Conservation (phyloP, 768 basidiomycete species). For the Wakefieldia striispora region DNA sequence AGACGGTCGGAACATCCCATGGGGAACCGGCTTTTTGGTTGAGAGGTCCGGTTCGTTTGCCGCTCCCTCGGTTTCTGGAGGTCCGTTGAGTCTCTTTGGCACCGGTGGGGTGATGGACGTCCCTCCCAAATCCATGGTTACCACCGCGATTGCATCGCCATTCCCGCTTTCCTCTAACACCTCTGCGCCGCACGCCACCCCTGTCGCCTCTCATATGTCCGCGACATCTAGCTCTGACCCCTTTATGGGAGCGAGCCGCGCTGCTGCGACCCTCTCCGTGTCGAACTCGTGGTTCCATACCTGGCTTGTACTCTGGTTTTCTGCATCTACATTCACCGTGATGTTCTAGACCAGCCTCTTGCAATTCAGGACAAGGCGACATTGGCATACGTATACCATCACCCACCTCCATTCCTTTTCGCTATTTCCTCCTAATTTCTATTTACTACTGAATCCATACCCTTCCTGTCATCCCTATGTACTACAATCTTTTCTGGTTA, state of each 20-base stretch:
- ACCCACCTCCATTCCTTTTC: neutral
- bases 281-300: conserved; percentile 13
- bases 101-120: neutral
- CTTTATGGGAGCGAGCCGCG: conserved; percentile 8
- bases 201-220: neutral
- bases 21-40: conserved; percentile 61
- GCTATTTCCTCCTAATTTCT: neutral
- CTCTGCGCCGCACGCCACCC: neutral
- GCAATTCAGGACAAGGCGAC: neutral
- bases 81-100: conserved; percentile 4
- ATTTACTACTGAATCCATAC: neutral
- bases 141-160: conserved; percentile 1
- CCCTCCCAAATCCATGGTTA: neutral
- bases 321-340: conserved; percentile 17
- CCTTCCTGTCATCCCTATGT: neutral
- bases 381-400: neutral
- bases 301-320: conserved; percentile 16
- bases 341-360: conserved; percentile 13
- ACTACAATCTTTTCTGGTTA: neutral
- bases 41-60: conserved; percentile 39
- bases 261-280: neutral
- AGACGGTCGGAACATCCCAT: conserved; percentile 48
- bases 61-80: conserved; percentile 18
- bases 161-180: neutral
- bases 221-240: neutral